These are phyloP conservation scores for Euphorbia corollata DNA, from an alignment of 441 rosid species.

Conservation along the genomic window DNA sequence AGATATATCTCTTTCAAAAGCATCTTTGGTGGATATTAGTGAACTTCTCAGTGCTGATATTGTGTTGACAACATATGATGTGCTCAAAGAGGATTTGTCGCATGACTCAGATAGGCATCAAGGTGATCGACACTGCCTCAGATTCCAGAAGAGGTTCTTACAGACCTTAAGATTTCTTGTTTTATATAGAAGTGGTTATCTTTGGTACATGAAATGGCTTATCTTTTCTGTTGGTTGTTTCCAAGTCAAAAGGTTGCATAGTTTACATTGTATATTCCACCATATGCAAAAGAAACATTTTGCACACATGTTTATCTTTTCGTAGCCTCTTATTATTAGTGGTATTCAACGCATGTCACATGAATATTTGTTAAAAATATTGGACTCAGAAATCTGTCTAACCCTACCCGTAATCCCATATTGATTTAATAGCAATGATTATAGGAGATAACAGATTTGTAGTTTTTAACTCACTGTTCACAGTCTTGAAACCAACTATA, in stretches of 20 bases:
- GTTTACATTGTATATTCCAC: neutral
- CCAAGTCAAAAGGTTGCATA: neutral
- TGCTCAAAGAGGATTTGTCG: constrained; percentile 89
- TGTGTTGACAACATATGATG: constrained; percentile 87
- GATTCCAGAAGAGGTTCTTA: constrained; percentile 85
- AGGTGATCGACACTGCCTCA: constrained; percentile 80
- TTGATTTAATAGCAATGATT: constrained; percentile 8
- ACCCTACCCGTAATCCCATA: neutral
- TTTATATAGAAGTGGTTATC: constrained; percentile 10
- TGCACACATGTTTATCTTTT: neutral
- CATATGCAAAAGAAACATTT: neutral
- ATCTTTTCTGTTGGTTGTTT: neutral
- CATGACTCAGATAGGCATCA: constrained; percentile 91
- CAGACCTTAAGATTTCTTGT: constrained; percentile 27
- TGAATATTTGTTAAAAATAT: neutral
- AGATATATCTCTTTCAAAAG: constrained; percentile 52
- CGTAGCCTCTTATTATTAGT: neutral
- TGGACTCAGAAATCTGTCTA: neutral
- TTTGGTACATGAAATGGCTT: neutral
- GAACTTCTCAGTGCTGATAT: constrained; percentile 74
- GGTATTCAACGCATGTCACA: neutral
- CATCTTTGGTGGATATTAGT: constrained; percentile 42
- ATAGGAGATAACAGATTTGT: neutral
- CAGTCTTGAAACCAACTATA: no score
- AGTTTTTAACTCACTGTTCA: neutral